Base-by-base conservation (phyloP, 83 land plant species). In the Picea abies region DNA sequence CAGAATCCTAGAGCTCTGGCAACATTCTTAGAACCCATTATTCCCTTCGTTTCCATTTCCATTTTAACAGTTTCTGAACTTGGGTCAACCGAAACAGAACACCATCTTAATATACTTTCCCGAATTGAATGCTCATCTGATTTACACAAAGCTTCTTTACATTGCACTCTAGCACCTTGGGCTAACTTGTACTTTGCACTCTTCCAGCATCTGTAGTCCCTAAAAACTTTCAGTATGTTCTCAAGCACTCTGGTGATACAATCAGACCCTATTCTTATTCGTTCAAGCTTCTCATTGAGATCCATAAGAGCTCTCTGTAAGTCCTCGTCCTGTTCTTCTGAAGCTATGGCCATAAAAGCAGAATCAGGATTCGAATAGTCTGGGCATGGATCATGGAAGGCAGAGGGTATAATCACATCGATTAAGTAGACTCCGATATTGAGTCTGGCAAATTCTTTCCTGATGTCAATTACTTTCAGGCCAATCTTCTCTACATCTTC, bases 1-100 rank as follows among this genome's bases (percentile, higher is more conserved):
- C 64, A 58, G 19, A 78, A 78, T 35, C 80, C 80, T 14, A 78
- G 19, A 60, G 80, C 80, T 32, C 29, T 78, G n/a, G 63, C 14
- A 25, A 58, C 39, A 60, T 78, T 26, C 4, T 78, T 8, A 60
- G 63, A 78, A 14, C 60, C 63, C 61, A 78, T 26, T 26, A 78
- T 26, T 60, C 41, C 41, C 2, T 17, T 25, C 22, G 23, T 78
- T 26, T 78, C 41, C 35, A 78, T 78, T 2, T 22, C 60, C 39
- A 78, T 8, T 26, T 3, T 4, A 26, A 78, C 63, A 60, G 80
- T 7, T 2, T 14, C 37, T 5, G 8, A 23, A 26, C 39, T 32
- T 25, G 20, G 63, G n/a, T 78, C 10, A 8, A 78, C 63, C 1
- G 10, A 58, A 26, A 78, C 63, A 60, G 39, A 78, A 78, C 80